These are phyloP conservation scores for Globisporangium acanthophoron DNA, from an alignment of 352 stramenopile species.

Conservation along the genomic window DNA sequence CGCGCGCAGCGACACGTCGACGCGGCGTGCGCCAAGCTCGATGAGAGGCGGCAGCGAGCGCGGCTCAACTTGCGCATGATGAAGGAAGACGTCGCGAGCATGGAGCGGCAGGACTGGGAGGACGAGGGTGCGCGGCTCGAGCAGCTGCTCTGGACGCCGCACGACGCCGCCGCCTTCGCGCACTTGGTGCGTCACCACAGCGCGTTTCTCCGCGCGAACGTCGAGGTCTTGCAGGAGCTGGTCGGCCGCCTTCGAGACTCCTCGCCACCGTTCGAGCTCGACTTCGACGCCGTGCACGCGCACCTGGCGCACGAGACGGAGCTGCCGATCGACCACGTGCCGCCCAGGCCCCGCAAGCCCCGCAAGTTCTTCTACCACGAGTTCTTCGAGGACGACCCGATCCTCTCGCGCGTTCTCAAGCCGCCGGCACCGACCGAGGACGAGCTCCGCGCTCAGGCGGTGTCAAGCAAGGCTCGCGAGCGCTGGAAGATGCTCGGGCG, in stretches of 20 bases:
- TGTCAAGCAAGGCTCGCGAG: conserved; percentile 21
- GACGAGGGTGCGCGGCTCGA: conserved; percentile 41
- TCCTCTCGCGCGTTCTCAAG: conserved; percentile 15
- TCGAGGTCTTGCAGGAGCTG: conserved; percentile 37
- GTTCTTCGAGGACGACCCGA: conserved; percentile 58
- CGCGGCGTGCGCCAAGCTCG: conserved; percentile 11
- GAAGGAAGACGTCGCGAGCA: conserved; percentile 48
- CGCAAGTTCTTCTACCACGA: conserved; percentile 70
- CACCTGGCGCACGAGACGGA: conserved; percentile 24
- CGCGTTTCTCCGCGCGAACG: conserved; percentile 33
- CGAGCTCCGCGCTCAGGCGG: conserved; percentile 12
- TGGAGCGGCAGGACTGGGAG: conserved; percentile 43
- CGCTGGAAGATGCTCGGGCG: conserved; percentile 37
- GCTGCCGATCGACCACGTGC: conserved; percentile 29
- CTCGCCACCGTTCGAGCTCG: conserved; percentile 39
- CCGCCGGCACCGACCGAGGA: conserved; percentile 3
- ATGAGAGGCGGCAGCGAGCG: conserved; percentile 29
- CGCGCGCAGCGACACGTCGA: conserved; percentile 11
- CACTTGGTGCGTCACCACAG: conserved; percentile 24
- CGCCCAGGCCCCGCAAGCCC: conserved; percentile 33
- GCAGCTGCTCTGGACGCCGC: conserved; percentile 39
- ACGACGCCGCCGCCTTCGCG: conserved; percentile 25
- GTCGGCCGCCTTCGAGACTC: conserved; percentile 5
- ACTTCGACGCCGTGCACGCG: conserved; percentile 41
- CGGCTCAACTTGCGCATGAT: conserved; percentile 45